Conservation (phyloP, 108 stramenopile genomes). For the Heterococcus sp. region DNA sequence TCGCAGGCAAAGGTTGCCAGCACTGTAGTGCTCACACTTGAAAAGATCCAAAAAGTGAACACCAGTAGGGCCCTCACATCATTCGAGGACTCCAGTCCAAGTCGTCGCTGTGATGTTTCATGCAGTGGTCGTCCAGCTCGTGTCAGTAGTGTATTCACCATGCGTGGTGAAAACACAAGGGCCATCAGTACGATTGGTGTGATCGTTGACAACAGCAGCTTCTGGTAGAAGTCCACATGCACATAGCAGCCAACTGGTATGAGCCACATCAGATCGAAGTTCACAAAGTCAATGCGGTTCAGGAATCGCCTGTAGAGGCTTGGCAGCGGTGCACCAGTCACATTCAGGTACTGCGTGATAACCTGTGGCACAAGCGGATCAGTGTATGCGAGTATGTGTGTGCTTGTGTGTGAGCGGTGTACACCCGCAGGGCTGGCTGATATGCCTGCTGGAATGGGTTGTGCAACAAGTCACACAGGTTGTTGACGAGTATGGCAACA, state of each 20-base stretch:
- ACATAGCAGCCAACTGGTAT: slow-evolving; percentile 2
- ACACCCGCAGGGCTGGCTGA: too few relatives aligned
- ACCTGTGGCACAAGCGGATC: too few relatives aligned
- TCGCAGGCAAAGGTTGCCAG: not conserved
- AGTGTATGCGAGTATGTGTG: too few relatives aligned
- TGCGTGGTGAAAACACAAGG: slow-evolving; percentile 65
- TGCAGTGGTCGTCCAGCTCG: too few relatives aligned
- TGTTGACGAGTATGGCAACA: too few relatives aligned
- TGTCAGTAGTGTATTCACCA: slow-evolving; percentile 71
- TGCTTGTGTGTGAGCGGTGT: too few relatives aligned
- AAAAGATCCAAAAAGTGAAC: not conserved
- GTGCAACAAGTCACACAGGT: too few relatives aligned
- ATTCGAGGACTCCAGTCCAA: too few relatives aligned
- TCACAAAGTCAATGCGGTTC: slow-evolving; percentile 3
- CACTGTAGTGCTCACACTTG: not conserved
- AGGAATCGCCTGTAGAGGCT: slow-evolving; percentile 5
- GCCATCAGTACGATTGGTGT: slow-evolving; percentile 48
- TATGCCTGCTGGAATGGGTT: too few relatives aligned
- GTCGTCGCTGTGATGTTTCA: too few relatives aligned
- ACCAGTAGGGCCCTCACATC: not conserved
- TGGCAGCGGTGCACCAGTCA: slow-evolving; percentile 1
- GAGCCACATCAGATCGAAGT: slow-evolving; percentile 24
- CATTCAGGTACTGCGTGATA: too few relatives aligned
- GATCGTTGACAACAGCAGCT: slow-evolving; percentile 19
- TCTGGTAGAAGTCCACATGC: slow-evolving; percentile 16